Evolutionary conservation across 2,329 filamentous ascomycete species (phyloP).

Genomic region (Penicillium hordei): DNA sequence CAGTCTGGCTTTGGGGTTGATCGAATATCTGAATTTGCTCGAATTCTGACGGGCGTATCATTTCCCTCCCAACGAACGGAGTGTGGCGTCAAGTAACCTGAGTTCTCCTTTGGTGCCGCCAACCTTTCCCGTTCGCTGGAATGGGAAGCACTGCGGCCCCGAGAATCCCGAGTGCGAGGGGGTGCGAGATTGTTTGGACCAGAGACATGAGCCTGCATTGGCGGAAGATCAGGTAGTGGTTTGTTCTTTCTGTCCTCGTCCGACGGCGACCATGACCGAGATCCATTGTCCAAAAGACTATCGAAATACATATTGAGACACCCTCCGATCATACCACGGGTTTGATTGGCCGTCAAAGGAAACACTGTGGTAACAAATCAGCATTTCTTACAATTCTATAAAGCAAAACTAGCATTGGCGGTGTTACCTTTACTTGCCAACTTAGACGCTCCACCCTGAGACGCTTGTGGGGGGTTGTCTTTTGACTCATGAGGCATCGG

Average conservation of each 20-base stretch:
- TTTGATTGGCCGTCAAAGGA: slow-evolving; percentile 61
- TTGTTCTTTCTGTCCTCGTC: slow-evolving; percentile 16
- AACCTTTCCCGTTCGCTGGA: slow-evolving; percentile 23
- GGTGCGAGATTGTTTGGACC: slow-evolving; percentile 19
- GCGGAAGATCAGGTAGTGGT: slow-evolving; percentile 15
- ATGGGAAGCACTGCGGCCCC: slow-evolving; percentile 30
- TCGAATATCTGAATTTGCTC: slow-evolving; percentile 34
- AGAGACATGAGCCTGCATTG: slow-evolving; percentile 11
- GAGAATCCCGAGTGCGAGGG: slow-evolving; percentile 20
- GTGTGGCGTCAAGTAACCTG: slow-evolving; percentile 20
- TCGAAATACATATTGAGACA: slow-evolving; percentile 55
- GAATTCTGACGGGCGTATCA: slow-evolving; percentile 23
- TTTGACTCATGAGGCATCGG: slow-evolving; percentile 35
- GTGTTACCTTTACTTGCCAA: slow-evolving; percentile 15
- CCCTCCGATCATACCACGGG: slow-evolving; percentile 57
- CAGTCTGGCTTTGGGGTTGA: slow-evolving; percentile 22
- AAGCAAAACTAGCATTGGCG: background rate
- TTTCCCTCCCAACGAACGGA: slow-evolving; percentile 18
- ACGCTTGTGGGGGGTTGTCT: slow-evolving; percentile 5
- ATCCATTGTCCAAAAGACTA: slow-evolving; percentile 35
- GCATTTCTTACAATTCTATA: background rate
- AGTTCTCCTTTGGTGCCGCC: slow-evolving; percentile 16
- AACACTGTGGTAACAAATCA: slow-evolving; percentile 31
- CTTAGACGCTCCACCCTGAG: slow-evolving; percentile 1
- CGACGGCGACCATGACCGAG: slow-evolving; percentile 22